phyloP scores from a whole-genome alignment of 257 asterid genomes.

The Solanum okadae region DNA sequence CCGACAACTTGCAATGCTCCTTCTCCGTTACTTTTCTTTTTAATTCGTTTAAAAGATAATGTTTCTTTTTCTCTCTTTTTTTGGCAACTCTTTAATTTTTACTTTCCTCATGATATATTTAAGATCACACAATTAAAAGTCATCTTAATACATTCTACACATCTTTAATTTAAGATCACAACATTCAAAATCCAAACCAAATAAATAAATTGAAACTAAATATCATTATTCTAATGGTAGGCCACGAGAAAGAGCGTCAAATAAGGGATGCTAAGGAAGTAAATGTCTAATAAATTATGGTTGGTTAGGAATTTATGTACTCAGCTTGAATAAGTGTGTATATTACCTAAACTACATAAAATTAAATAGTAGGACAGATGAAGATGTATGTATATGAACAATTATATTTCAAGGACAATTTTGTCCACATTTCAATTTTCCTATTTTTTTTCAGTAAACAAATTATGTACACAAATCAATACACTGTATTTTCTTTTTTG shows the following conservation, averaged over 20 bases:
- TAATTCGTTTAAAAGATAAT: too few species aligned
- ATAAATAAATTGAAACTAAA: too few species aligned
- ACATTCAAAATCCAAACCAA: too few species aligned
- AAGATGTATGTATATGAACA: neutral
- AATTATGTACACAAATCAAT: neutral
- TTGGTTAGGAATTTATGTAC: neutral
- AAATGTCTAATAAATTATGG: too few species aligned
- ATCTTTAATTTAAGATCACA: too few species aligned
- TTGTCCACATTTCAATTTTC: neutral
- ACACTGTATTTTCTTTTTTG: neutral
- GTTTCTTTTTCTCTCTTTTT: too few species aligned
- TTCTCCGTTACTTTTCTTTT: neutral
- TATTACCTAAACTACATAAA: neutral
- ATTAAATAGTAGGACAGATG: neutral
- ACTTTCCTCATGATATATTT: too few species aligned
- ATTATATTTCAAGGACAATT: neutral
- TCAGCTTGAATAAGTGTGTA: neutral
- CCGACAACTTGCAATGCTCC: too few species aligned
- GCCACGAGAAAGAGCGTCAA: neutral
- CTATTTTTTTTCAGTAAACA: neutral
- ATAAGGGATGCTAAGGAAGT: neutral
- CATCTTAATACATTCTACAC: too few species aligned
- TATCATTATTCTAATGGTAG: neutral
- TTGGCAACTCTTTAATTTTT: neutral
- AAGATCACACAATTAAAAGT: neutral